Conservation (phyloP, 1,284 basidiomycete genomes). For the Inonotus hispidus region DNA sequence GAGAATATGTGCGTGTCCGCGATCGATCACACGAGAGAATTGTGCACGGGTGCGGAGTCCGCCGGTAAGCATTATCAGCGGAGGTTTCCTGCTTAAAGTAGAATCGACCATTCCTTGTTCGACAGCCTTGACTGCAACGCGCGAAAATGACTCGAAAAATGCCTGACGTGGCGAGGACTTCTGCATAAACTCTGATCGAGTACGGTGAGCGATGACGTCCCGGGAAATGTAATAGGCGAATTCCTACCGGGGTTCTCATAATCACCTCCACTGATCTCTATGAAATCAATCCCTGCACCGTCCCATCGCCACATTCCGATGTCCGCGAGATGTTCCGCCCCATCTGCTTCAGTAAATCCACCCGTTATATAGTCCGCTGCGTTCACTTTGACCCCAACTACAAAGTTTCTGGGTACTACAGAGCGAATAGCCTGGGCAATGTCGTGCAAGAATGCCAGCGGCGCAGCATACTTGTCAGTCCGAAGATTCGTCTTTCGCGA, state of each 20-base stretch:
- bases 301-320: slow-evolving; percentile 50
- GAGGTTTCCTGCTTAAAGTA: slow-evolving; percentile 12
- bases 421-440: slow-evolving; percentile 60
- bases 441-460: slow-evolving; percentile 57
- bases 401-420: slow-evolving; percentile 54
- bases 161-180: slow-evolving; percentile 28
- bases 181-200: slow-evolving; percentile 40
- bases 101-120: slow-evolving; percentile 21
- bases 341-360: slow-evolving; percentile 32
- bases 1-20: slow-evolving; percentile 62
- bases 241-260: slow-evolving; percentile 72
- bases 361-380: slow-evolving; percentile 74
- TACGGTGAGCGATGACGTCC: not conserved
- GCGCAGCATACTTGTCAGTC: slow-evolving; percentile 55
- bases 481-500: slow-evolving; percentile 75
- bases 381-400: slow-evolving; percentile 85
- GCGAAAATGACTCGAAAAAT: slow-evolving; percentile 28
- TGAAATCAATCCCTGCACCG: slow-evolving; percentile 60
- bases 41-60: slow-evolving; percentile 63
- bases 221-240: slow-evolving; percentile 1
- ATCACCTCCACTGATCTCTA: slow-evolving; percentile 85
- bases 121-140: slow-evolving; percentile 39
- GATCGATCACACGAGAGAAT: slow-evolving; percentile 48
- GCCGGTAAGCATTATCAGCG: slow-evolving; percentile 73
- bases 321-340: slow-evolving; percentile 56